A percentile compares a stretch with the other conserved stretches of the same genome.
Evolutionary conservation across 495 filamentous ascomycete species (phyloP).

Genomic region (Penicillium herquei): DNA sequence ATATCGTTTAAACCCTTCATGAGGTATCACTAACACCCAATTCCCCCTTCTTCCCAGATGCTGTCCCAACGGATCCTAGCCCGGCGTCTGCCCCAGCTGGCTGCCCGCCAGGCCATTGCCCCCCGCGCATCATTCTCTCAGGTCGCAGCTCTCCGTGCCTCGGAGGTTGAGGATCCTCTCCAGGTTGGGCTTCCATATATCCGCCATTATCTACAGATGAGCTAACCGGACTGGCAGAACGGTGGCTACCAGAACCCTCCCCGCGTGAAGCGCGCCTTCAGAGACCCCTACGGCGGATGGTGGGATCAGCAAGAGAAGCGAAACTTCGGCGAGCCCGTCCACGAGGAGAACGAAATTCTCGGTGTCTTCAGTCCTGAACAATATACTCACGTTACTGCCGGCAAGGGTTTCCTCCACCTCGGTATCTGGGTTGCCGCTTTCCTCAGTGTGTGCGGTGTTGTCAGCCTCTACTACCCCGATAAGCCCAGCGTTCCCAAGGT

Average conservation of each 20-base stretch:
- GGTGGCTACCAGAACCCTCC: slow-evolving; percentile 90
- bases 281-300: slow-evolving; percentile 92
- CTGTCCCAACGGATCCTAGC: slow-evolving; percentile 59
- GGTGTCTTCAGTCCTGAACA: slow-evolving; percentile 87
- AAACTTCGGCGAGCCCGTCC: slow-evolving; percentile 92
- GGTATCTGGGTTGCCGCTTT: slow-evolving; percentile 71
- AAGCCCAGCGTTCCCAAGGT: slow-evolving; percentile 72
- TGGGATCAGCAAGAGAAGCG: slow-evolving; percentile 97
- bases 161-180: slow-evolving; percentile 68
- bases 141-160: slow-evolving; percentile 51
- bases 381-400: slow-evolving; percentile 77
- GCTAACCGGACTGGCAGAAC: slow-evolving; percentile 58
- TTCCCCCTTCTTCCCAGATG: slow-evolving; percentile 52
- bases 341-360: slow-evolving; percentile 95
- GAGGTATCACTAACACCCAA: slow-evolving; percentile 13
- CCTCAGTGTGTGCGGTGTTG: slow-evolving; percentile 65
- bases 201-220: neutral
- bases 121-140: slow-evolving; percentile 54
- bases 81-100: slow-evolving; percentile 46
- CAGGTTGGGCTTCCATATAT: slow-evolving; percentile 57
- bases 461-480: slow-evolving; percentile 81
- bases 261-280: slow-evolving; percentile 75
- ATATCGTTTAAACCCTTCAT: neutral
- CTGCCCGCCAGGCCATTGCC: slow-evolving; percentile 47
- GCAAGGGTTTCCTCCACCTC: slow-evolving; percentile 70